Evolutionary conservation across 192 early-diverging fungal genomes (phyloP).

Genomic region (Umbelopsis sp.): DNA sequence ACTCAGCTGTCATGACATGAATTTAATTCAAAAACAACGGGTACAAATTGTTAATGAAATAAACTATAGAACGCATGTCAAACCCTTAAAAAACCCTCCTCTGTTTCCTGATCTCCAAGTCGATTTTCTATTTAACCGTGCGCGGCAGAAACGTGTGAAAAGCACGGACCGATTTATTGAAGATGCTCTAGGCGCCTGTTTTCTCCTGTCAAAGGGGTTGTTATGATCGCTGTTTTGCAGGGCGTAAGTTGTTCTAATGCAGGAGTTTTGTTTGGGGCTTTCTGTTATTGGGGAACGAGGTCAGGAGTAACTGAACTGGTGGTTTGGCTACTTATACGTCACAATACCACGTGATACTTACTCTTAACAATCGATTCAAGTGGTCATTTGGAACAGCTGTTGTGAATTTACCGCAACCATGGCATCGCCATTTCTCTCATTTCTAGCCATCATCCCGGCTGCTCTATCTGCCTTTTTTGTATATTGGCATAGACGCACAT

Average conservation of each 20-base stretch:
- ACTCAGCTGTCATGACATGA: no score
- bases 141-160: neutral
- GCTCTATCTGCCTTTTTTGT: constrained; percentile 22
- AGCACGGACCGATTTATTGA: neutral
- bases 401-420: neutral
- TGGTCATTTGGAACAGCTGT: neutral
- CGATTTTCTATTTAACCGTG: neutral
- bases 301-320: neutral
- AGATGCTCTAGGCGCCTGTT: no score
- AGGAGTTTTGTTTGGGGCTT: no score
- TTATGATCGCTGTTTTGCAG: no score
- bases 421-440: constrained; percentile 17
- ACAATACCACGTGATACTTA: no score
- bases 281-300: neutral
- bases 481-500: constrained; percentile 30
- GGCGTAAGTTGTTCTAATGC: no score
- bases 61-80: no score
- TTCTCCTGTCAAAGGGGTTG: constrained; percentile 10
- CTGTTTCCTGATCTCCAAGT: neutral
- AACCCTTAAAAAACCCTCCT: neutral
- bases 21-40: no score
- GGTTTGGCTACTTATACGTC: no score
- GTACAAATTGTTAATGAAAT: no score
- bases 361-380: no score
- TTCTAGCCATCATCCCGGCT: constrained; percentile 31